Evolutionary conservation across 2,329 filamentous ascomycete genomes (phyloP), one percentile per base, ranked within the genome.

Genomic region (Penicillium sp.): DNA sequence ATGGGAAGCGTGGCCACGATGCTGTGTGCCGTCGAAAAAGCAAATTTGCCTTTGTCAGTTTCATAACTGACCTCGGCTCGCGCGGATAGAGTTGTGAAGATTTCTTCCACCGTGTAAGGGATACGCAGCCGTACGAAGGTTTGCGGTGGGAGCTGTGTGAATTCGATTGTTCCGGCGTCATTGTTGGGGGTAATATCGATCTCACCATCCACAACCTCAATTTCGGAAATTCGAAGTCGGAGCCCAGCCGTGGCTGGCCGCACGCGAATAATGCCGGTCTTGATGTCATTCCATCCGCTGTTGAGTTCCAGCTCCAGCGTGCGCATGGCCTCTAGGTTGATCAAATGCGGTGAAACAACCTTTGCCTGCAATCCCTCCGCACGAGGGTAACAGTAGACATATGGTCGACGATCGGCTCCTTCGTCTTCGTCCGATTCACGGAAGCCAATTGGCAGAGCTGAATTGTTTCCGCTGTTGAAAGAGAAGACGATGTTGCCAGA

Each of bases 71-170:
- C 82, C 65, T 97, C 93, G n/a, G 94, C 78, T 63, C 88, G 89
- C 58, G 94, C 82, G 0, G 87, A 84, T 1, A 97, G 85, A 38
- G 87, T 88, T 3, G 83, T 83, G 0, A 91, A 83, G 46, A 92
- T 87, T 60, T 90, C 88, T 73, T 97, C 93, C 11, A 94, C 83
- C 0, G 90, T 93, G 69, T 96, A 99, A 0, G 93, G 94, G 51
- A 97, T 80, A 25, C 81, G 86, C 22, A 89, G 70, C 33, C 72
- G 73, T 33, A 75, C 73, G 19, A 68, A 71, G 2, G 73, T 76
- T 35, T 67, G 63, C 3, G 70, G 59, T 2, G 66, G 65, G 52
- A 80, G 65, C 8, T 71, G 59, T 6, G 62, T 61, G 52, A 85
- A 78, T 13, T 77, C 76, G 38, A 86, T 78, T 14, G 77, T 75